Evolutionary conservation across 768 basidiomycete species (phyloP), one percentile per base, ranked within the genome.

Genomic region (Rhizopogon vesiculosus): DNA sequence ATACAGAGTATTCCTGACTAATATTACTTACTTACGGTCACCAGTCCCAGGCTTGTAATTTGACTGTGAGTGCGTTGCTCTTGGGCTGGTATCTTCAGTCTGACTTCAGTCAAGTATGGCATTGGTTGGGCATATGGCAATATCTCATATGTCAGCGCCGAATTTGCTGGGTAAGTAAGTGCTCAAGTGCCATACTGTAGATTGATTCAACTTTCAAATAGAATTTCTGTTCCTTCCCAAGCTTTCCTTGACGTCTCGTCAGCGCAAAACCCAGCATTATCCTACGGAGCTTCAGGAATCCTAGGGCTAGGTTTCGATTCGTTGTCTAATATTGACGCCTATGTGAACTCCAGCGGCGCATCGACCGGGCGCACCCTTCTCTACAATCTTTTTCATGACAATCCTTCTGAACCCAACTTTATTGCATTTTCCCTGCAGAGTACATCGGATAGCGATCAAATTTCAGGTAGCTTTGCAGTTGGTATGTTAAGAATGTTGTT

Each of bases 381-480:
- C 19, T 87, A 84, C 73, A 93, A 91, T 62, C 71, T 89, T 38
- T 93, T 93, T 68, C 71, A 75, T 19, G 76, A 80, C 61, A 86
- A 91, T 68, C 81, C 83, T 3, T 70, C 65, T 9, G 81, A 88
- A 63, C 88, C 89, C 45, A 93, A 93, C 63, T 93, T 83, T 67
- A 86, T 93, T 60, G 82, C 89, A 0, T 87, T 93, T 62, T 78
- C 87, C 1, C 74, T 93, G 28, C 82, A 88, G 63, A 74, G 89
- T 52, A 79, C 76, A 43, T 73, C 77, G 9, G 78, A 87, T 40
- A 66, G 65, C 8, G 78, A 79, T 57, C 80, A 80, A 31, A 76
- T 87, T 3, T 72, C 83, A 59, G 91, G 92, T 2, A 82, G 73
- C 33, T 86, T 93, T 66, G 75, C 88, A 5, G 81, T 93, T 59